phyloP scores from a whole-genome alignment of 129 eudicot species.

The Kitagawia praeruptora region DNA sequence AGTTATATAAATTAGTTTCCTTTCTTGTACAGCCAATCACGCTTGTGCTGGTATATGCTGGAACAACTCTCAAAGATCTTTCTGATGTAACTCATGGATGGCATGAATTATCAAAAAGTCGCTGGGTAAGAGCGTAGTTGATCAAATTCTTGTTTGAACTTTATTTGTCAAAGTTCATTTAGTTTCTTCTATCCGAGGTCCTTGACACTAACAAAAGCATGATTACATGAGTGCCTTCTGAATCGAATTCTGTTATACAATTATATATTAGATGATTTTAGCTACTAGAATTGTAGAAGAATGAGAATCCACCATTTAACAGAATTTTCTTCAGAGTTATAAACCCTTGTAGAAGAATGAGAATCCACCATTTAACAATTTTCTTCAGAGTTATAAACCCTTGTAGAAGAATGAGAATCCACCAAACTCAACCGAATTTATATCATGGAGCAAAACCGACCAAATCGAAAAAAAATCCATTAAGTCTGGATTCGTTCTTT shows the following conservation, averaged over 20 bases:
- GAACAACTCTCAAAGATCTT: constrained; percentile 83
- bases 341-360: too few relatives aligned
- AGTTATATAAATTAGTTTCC: background rate
- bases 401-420: too few relatives aligned
- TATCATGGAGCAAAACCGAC: too few relatives aligned
- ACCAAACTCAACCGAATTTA: too few relatives aligned
- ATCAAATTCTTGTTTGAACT: background rate
- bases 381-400: too few relatives aligned
- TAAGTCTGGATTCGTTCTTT: too few relatives aligned
- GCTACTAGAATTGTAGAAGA: background rate
- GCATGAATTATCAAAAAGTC: constrained; percentile 63
- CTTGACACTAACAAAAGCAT: background rate
- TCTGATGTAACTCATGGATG: constrained; percentile 92
- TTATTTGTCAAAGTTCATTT: background rate
- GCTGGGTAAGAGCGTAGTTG: constrained; percentile 48
- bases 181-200: background rate
- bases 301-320: background rate
- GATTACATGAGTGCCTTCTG: background rate
- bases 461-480: too few relatives aligned
- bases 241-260: background rate
- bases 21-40: constrained; percentile 60
- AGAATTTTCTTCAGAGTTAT: too few relatives aligned
- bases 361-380: too few relatives aligned
- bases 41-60: constrained; percentile 74
- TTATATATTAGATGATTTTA: background rate